Conservation (phyloP, 768 basidiomycete genomes). For the Suillus plorans region DNA sequence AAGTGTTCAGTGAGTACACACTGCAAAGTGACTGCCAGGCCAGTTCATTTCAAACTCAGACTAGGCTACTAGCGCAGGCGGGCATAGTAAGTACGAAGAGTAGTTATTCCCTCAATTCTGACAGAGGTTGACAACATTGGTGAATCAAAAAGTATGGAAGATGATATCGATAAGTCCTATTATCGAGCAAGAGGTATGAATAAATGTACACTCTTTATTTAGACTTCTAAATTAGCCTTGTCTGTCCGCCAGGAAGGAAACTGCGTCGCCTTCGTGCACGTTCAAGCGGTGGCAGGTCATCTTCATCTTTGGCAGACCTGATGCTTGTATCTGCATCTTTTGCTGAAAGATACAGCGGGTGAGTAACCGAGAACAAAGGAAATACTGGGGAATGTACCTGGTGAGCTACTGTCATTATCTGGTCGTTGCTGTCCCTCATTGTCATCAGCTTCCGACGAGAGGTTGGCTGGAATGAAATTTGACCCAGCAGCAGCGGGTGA, state of each 20-base stretch:
- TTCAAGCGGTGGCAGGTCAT: slow-evolving; percentile 68
- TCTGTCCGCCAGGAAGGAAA: slow-evolving; percentile 32
- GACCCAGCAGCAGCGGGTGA: slow-evolving; percentile 29
- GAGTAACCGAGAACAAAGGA: neutral
- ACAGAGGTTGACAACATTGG: neutral
- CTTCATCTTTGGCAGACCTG: slow-evolving; percentile 40
- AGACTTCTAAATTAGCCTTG: slow-evolving; percentile 18
- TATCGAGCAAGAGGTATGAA: neutral
- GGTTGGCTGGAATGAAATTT: neutral
- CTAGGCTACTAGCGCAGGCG: too few relatives aligned
- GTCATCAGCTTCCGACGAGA: slow-evolving; percentile 17
- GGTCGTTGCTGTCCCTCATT: slow-evolving; percentile 32
- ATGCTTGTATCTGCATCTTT: slow-evolving; percentile 28
- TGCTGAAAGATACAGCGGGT: slow-evolving; percentile 15
- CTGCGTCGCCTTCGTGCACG: slow-evolving; percentile 56
- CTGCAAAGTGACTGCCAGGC: neutral
- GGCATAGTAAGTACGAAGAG: neutral
- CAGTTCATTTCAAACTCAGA: neutral
- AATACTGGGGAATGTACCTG: slow-evolving; percentile 18
- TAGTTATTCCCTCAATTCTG: neutral
- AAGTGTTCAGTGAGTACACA: neutral
- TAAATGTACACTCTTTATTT: neutral
- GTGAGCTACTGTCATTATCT: slow-evolving; percentile 21
- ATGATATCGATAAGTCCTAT: neutral
- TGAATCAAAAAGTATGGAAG: neutral